A percentile compares a stretch with the other conserved stretches of the same genome.
Conservation (phyloP, 2,329 filamentous ascomycete species). For the Trichoderma polysporum region DNA sequence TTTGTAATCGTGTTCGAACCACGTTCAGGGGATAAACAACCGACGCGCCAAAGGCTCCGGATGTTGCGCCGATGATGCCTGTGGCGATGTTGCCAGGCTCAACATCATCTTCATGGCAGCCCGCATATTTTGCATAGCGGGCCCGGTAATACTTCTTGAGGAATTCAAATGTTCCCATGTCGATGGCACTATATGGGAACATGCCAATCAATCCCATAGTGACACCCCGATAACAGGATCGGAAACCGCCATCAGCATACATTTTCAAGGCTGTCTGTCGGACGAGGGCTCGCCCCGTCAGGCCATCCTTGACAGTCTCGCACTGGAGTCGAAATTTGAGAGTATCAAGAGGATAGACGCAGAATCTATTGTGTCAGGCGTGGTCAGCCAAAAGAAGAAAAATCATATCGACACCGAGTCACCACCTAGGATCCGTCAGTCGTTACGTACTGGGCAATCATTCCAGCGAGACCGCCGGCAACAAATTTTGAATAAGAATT, state of each 20-base stretch:
- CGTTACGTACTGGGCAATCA: slow-evolving; percentile 74
- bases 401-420: background rate
- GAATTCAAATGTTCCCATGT: slow-evolving; percentile 92
- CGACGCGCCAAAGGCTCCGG: slow-evolving; percentile 88
- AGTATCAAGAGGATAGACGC: slow-evolving; percentile 90
- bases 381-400: slow-evolving; percentile 25
- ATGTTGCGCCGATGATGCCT: slow-evolving; percentile 85
- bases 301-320: slow-evolving; percentile 82
- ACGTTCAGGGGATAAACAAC: slow-evolving; percentile 95
- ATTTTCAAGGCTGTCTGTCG: slow-evolving; percentile 82
- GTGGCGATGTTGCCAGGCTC: slow-evolving; percentile 79
- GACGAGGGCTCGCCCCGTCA: slow-evolving; percentile 80
- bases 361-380: slow-evolving; percentile 56
- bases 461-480: slow-evolving; percentile 86
- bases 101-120: slow-evolving; percentile 80
- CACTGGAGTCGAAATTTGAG: slow-evolving; percentile 86
- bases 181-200: slow-evolving; percentile 97
- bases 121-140: slow-evolving; percentile 66
- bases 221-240: slow-evolving; percentile 84
- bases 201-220: slow-evolving; percentile 94
- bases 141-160: slow-evolving; percentile 73
- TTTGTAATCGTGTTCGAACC: slow-evolving; percentile 86
- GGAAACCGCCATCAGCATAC: slow-evolving; percentile 71
- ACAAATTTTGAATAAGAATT: slow-evolving; percentile 85
- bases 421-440: background rate